phyloP scores from a whole-genome alignment of 345 rosid species.

The Eucalyptus rudis region DNA sequence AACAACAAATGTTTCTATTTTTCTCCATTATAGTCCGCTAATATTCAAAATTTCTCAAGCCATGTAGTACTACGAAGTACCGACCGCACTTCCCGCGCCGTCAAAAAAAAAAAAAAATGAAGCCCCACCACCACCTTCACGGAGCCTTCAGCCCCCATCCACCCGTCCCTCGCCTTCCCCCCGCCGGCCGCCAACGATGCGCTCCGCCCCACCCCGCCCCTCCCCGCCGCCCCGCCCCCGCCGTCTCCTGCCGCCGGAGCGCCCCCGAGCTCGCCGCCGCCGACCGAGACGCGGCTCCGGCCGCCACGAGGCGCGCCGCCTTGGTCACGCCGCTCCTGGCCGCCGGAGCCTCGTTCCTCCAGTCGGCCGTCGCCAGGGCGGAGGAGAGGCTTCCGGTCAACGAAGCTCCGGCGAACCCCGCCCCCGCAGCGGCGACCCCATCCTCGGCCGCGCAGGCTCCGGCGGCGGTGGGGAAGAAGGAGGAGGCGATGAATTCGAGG shows the following conservation, averaged over 20 bases:
- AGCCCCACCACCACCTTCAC: background rate
- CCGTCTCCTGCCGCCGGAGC: background rate
- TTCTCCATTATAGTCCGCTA: background rate
- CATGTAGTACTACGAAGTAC: background rate
- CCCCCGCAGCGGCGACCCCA: background rate
- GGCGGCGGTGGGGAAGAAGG: constrained; percentile 7
- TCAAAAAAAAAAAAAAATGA: background rate
- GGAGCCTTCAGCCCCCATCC: background rate
- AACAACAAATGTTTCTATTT: background rate
- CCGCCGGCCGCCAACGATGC: background rate
- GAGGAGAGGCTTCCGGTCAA: background rate
- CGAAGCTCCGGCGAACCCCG: background rate
- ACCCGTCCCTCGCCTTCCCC: background rate
- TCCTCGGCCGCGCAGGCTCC: background rate
- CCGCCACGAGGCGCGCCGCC: constrained; percentile 18
- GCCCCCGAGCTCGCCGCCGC: background rate
- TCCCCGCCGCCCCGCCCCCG: background rate
- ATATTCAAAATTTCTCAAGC: background rate
- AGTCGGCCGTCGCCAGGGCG: background rate
- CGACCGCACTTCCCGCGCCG: background rate
- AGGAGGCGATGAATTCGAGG: constrained; percentile 29
- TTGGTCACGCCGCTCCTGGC: constrained; percentile 33
- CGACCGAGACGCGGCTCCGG: background rate
- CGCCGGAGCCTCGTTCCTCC: constrained; percentile 4
- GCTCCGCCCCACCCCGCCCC: background rate